A percentile compares a stretch with the other conserved stretches of the same genome.
These are phyloP conservation scores for Fraxinus velutina DNA, from an alignment of 305 asterid species.

Conservation along the genomic window DNA sequence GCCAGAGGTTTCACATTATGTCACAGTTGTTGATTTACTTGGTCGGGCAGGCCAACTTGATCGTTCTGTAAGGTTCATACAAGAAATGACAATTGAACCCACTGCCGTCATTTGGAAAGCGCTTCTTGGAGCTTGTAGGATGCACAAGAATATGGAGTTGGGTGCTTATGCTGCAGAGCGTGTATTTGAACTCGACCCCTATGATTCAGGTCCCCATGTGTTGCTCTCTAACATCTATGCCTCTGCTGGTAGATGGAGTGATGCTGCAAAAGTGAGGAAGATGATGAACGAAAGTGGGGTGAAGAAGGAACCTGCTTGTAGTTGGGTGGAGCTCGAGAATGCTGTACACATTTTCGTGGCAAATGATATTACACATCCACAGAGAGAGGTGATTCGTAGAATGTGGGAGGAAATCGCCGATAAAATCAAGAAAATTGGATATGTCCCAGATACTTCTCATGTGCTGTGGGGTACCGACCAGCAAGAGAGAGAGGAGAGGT, in stretches of 20 bases:
- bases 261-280: constrained; percentile 77
- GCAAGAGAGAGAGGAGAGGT: constrained; percentile 65
- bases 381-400: constrained; percentile 45
- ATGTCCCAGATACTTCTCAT: constrained; percentile 73
- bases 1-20: constrained; percentile 65
- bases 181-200: constrained; percentile 73
- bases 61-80: constrained; percentile 54
- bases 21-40: constrained; percentile 62
- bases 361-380: constrained; percentile 65
- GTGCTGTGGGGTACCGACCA: constrained; percentile 64
- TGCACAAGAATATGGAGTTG: constrained; percentile 66
- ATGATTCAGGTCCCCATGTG: constrained; percentile 79
- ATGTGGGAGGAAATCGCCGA: constrained; percentile 62
- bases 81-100: constrained; percentile 58
- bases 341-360: constrained; percentile 70
- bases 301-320: constrained; percentile 89
- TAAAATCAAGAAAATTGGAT: constrained; percentile 59
- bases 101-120: constrained; percentile 79
- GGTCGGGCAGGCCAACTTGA: constrained; percentile 74
- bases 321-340: constrained; percentile 87
- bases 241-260: constrained; percentile 61
- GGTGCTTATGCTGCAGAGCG: constrained; percentile 78
- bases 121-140: constrained; percentile 83
- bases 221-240: constrained; percentile 75
- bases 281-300: constrained; percentile 69